These are phyloP conservation scores for Solanum dulcamara DNA, from an alignment of 257 asterid genomes.

Conservation along the genomic window DNA sequence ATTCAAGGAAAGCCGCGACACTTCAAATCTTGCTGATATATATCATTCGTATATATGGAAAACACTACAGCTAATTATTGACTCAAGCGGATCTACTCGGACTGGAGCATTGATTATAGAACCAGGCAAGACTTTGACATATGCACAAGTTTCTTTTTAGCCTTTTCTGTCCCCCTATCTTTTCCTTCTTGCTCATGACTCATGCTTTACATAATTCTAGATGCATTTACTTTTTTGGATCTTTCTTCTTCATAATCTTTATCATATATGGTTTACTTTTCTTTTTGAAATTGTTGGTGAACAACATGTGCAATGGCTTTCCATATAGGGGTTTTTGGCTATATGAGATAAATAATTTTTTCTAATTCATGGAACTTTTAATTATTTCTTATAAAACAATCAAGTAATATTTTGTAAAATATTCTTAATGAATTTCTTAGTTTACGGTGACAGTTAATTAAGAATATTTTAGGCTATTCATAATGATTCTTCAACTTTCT, in stretches of 20 bases:
- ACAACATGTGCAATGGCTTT: not conserved
- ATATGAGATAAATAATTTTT: not conserved
- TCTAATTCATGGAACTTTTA: not conserved
- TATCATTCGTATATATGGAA: conserved; percentile 43
- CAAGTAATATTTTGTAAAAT: not conserved
- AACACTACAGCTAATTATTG: conserved; percentile 29
- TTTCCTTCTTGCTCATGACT: not conserved
- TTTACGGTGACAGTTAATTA: not conserved
- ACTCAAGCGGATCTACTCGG: conserved; percentile 22
- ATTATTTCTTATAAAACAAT: not conserved
- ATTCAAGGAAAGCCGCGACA: conserved; percentile 56
- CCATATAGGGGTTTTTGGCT: not conserved
- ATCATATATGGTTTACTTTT: not conserved
- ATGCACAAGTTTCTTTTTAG: not conserved
- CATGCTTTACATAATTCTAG: not conserved
- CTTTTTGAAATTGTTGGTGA: not conserved
- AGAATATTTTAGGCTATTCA: not conserved
- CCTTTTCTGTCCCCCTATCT: not conserved
- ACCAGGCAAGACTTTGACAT: conserved; percentile 49
- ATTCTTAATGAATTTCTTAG: not conserved
- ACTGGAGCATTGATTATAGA: conserved; percentile 85
- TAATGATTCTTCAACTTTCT: not conserved
- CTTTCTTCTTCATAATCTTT: not conserved
- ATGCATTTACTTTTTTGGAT: not conserved
- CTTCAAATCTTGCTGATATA: conserved; percentile 41